Evolutionary conservation across 2,329 filamentous ascomycete genomes (phyloP).

Genomic region (Coniochaeta sp.): DNA sequence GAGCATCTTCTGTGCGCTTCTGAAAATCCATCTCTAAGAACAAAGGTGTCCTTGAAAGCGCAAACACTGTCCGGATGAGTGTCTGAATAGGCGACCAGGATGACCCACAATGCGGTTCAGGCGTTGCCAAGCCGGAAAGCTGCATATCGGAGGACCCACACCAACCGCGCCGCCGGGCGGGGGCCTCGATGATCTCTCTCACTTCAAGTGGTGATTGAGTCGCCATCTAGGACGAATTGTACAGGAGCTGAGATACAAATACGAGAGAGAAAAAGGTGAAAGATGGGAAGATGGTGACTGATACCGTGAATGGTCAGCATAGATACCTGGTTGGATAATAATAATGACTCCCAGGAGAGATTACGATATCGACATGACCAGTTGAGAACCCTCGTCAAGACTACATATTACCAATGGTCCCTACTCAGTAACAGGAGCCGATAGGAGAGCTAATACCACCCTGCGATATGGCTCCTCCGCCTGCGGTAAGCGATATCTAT

Average conservation of each 20-base stretch:
- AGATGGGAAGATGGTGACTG: no score
- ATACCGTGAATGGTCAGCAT: no score
- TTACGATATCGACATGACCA: neutral
- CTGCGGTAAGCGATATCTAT: conserved; percentile 8
- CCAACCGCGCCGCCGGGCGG: neutral
- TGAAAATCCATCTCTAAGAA: neutral
- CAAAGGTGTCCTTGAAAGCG: neutral
- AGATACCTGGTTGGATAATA: neutral
- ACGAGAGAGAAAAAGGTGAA: no score
- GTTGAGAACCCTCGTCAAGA: no score
- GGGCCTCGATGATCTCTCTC: no score
- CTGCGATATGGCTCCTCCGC: conserved; percentile 7
- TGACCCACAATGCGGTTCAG: neutral
- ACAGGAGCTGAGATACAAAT: neutral
- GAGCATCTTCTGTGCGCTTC: neutral
- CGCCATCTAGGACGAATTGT: neutral
- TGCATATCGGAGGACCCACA: neutral
- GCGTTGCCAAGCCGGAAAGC: neutral
- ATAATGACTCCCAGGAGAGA: neutral
- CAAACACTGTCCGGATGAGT: neutral
- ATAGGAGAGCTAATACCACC: neutral
- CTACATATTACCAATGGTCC: neutral
- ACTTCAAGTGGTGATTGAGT: neutral
- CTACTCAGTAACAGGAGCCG: neutral
- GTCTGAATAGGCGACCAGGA: neutral